phyloP scores from a whole-genome alignment of 2,329 filamentous ascomycete species.

The Aspergillus nomiae region DNA sequence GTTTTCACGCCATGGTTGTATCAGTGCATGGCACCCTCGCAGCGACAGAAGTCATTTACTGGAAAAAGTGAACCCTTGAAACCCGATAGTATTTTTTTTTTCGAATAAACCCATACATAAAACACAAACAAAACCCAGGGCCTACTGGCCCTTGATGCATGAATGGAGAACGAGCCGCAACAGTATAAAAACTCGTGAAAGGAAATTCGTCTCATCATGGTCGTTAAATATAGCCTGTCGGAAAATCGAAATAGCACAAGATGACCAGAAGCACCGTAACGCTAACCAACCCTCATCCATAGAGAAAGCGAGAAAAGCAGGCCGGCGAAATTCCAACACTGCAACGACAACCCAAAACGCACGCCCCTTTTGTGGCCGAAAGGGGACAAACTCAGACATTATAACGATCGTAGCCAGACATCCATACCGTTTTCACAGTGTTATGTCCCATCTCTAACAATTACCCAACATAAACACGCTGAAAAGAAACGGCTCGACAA shows the following conservation, averaged over 20 bases:
- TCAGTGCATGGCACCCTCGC: too few species aligned
- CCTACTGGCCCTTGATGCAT: conserved; percentile 10
- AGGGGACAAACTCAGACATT: conserved; percentile 1
- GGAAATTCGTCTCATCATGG: conserved; percentile 42
- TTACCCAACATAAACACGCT: conserved; percentile 5
- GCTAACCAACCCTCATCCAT: conserved; percentile 20
- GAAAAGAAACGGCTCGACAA: conserved; percentile 1
- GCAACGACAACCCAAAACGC: conserved; percentile 16
- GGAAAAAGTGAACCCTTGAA: background rate
- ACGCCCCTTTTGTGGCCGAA: conserved; percentile 9
- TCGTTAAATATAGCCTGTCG: conserved; percentile 31
- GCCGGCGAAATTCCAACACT: conserved; percentile 15
- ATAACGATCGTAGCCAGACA: conserved; percentile 12
- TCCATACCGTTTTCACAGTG: background rate
- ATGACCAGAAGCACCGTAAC: conserved; percentile 24
- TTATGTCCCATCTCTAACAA: conserved; percentile 2
- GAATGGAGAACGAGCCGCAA: conserved; percentile 20
- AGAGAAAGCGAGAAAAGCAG: conserved; percentile 18
- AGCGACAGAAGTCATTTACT: background rate
- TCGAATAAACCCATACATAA: conserved; percentile 12
- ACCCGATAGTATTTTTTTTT: conserved; percentile 7
- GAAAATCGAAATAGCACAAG: conserved; percentile 19
- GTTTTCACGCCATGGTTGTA: too few species aligned
- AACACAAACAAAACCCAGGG: conserved; percentile 5
- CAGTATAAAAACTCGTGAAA: conserved; percentile 25